Evolutionary conservation across 108 stramenopile genomes (phyloP).

Genomic region (Licmophora abbreviata): DNA sequence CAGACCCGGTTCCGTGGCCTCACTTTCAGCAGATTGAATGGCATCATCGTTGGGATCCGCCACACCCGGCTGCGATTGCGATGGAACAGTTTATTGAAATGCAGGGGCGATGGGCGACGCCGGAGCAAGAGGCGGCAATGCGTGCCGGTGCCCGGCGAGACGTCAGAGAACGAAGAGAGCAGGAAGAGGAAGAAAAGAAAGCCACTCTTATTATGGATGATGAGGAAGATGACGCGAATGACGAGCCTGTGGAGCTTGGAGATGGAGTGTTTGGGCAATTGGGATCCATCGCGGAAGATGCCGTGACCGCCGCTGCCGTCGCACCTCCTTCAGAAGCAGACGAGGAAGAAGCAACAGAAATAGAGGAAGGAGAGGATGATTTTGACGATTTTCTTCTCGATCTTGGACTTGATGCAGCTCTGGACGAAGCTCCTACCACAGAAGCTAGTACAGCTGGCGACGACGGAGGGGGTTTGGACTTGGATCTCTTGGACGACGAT

Average conservation of each 20-base stretch:
- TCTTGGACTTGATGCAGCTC: slow-evolving; percentile 59
- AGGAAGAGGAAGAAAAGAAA: slow-evolving; percentile 46
- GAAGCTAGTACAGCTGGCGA: slow-evolving; percentile 21
- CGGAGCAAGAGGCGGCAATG: slow-evolving; percentile 81
- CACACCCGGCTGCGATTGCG: slow-evolving; percentile 60
- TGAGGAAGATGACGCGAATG: slow-evolving; percentile 49
- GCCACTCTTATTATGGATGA: slow-evolving; percentile 70
- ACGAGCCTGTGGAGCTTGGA: slow-evolving; percentile 31
- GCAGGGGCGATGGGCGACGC: slow-evolving; percentile 73
- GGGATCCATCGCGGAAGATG: slow-evolving; percentile 36
- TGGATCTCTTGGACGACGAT: slow-evolving; percentile 18
- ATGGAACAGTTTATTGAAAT: slow-evolving; percentile 84
- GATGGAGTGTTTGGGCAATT: slow-evolving; percentile 64
- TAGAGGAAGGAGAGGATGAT: slow-evolving; percentile 11
- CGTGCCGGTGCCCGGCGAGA: slow-evolving; percentile 60
- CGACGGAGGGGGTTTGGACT: slow-evolving; percentile 22
- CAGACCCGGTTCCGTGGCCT: slow-evolving; percentile 87
- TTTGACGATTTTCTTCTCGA: slow-evolving; percentile 69
- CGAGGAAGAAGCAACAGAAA: slow-evolving; percentile 31
- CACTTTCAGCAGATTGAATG: slow-evolving; percentile 88
- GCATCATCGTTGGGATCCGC: slow-evolving; percentile 83
- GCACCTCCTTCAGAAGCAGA: slow-evolving; percentile 27
- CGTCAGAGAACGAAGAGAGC: slow-evolving; percentile 59
- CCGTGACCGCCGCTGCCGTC: slow-evolving; percentile 34
- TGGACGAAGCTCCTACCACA: slow-evolving; percentile 17